Evolutionary conservation across 164 flowering plant genomes (phyloP).

Genomic region (Brasenia schreberi): DNA sequence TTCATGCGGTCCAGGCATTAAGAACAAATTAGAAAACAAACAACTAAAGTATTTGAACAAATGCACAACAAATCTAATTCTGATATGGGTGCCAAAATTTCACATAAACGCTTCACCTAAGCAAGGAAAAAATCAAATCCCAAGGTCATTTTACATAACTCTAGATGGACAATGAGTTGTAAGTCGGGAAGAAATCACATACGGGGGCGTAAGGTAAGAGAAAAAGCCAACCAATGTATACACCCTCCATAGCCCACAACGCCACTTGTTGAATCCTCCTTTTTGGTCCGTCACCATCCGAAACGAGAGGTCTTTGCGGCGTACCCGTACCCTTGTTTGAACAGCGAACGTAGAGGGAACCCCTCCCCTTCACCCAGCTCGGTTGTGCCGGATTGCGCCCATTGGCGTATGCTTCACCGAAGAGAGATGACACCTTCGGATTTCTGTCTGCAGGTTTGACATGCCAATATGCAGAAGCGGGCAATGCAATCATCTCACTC

Average conservation of each 20-base stretch:
- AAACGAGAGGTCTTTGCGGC: background rate
- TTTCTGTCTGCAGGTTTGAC: background rate
- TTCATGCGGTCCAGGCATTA: background rate
- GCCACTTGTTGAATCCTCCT: slow-evolving; percentile 17
- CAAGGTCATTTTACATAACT: background rate
- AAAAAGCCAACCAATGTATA: slow-evolving; percentile 81
- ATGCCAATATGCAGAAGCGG: background rate
- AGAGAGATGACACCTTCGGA: background rate
- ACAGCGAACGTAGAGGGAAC: background rate
- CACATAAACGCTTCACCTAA: too few relatives aligned
- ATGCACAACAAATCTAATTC: background rate
- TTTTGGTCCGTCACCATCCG: slow-evolving; percentile 9
- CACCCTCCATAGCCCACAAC: slow-evolving; percentile 63
- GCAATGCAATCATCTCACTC: background rate
- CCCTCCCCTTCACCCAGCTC: background rate
- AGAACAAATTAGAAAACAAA: background rate
- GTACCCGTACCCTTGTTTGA: background rate
- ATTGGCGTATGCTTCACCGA: background rate
- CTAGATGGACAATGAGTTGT: background rate
- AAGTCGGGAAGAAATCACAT: background rate
- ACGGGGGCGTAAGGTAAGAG: slow-evolving; percentile 94
- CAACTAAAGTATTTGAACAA: background rate
- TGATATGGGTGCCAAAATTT: background rate
- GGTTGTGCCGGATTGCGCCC: background rate
- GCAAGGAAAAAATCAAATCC: too few relatives aligned